Evolutionary conservation across 805 yeast genomes (phyloP), one percentile per base, ranked within the genome.

Genomic region (Myxozyma sirexii): DNA sequence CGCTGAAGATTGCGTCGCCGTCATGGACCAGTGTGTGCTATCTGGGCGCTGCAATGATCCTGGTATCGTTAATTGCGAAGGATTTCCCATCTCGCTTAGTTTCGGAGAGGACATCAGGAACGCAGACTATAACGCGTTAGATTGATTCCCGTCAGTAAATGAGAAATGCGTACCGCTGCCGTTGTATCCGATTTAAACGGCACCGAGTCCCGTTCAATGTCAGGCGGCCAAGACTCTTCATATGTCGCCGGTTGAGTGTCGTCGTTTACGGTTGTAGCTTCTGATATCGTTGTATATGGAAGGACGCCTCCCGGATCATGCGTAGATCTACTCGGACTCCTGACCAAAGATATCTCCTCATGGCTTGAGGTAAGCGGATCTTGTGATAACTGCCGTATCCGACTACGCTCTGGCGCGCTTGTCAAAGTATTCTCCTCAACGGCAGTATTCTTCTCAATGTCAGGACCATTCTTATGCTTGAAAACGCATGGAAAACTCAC

Each of bases 291-390:
- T 8, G n/a, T 13, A 19, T 33, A 8, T 24, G 15, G 2, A n/a
- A 15, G 21, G 7, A 19, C 42, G 17, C 35, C 50, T 33, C 45
- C 56, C n/a, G 44, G 50, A 53, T 37, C 49, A 23, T 44, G 41
- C 17, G 57, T 46, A 23, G 24, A 29, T n/a, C 46, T 19, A 29
- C 27, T 42, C 1, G 23, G 37, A 38, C 23, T 29, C 17, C n/a
- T 23, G 17, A 10, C 33, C 33, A 29, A 10, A 6, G 33, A 29
- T 7, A 29, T 29, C 10, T 38, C 10, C 42, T 38, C 42, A 10
- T 38, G 42, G 33, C 33, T 10, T 7, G 6, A 7, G 33, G 33
- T 29, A 29, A 29, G 33, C 33, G 33, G 33, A 41, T 41, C 26
- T 5, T 8, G 45, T 5, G 45, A 15, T 10, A 15, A 2, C 13